A percentile compares a stretch with the other conserved stretches of the same genome.
These are phyloP conservation scores for Tothia fuscella DNA, from an alignment of 2,329 filamentous ascomycete genomes.

Conservation along the genomic window DNA sequence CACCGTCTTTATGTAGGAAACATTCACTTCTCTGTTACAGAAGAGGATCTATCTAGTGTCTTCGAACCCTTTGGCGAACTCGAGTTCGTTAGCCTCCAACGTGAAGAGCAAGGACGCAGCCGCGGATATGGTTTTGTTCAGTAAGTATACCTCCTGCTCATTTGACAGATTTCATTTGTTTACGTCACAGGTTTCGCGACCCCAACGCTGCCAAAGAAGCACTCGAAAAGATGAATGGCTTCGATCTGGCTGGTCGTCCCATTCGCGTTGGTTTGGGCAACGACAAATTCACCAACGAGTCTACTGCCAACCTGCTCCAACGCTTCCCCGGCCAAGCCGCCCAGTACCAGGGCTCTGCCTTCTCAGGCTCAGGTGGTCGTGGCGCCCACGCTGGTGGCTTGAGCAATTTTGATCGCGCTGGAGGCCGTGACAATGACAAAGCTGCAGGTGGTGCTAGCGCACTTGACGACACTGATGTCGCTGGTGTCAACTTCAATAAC, in stretches of 20 bases:
- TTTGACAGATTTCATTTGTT: not conserved
- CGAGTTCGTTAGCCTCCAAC: constrained; percentile 94
- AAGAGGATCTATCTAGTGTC: constrained; percentile 87
- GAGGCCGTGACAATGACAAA: constrained; percentile 81
- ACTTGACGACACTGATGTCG: constrained; percentile 93
- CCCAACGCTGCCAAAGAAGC: constrained; percentile 86
- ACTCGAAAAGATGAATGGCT: constrained; percentile 98
- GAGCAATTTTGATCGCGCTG: constrained; percentile 73
- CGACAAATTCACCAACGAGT: constrained; percentile 99
- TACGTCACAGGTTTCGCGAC: constrained; percentile 61
- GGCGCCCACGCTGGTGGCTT: constrained; percentile 66
- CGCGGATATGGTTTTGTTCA: constrained; percentile 98
- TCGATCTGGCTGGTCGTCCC: constrained; percentile 91
- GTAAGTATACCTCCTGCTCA: constrained; percentile 45
- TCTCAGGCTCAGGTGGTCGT: constrained; percentile 81
- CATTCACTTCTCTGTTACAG: constrained; percentile 98
- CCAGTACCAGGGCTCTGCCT: constrained; percentile 76
- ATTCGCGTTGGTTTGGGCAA: constrained; percentile 98
- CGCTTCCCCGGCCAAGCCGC: constrained; percentile 70
- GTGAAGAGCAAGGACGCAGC: constrained; percentile 82
- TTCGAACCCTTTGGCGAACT: constrained; percentile 97
- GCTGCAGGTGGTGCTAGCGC: constrained; percentile 79
- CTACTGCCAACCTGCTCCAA: constrained; percentile 82
- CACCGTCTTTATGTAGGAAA: constrained; percentile 98
- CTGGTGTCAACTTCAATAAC: constrained; percentile 98